Evolutionary conservation across 2,329 filamentous ascomycete genomes (phyloP), one percentile per base, ranked within the genome.

Genomic region (Aspergillus sp.): DNA sequence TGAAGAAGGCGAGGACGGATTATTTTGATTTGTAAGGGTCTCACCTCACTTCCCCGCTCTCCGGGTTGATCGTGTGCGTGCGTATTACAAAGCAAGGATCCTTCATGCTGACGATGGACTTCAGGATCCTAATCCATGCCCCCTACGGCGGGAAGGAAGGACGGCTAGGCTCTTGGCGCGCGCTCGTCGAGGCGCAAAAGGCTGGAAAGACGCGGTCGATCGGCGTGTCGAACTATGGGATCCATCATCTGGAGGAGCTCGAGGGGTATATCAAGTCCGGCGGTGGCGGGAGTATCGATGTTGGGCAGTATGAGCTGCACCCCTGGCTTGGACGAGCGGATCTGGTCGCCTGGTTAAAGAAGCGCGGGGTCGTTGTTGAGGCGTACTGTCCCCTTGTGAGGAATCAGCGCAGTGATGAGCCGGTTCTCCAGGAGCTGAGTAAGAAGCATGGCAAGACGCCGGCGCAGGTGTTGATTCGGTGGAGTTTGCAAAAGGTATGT

Each of bases 231-330:
- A 79, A 79, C 66, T 79, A 72, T 57, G 71, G 71, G 13, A 70
- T 79, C n/a, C 71, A 74, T 61, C 76, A 79, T 43, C 73, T 79
- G 2, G 70, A 79, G 19, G 77, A 79, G 60, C 63, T 79, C 45
- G 76, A 79, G 57, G 72, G 69, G 54, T 79, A 79, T 61, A 79
- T 76, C 60, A 41, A 54, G 25, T 71, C 74, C 63, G 68, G 67
- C 30, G 72, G 73, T 9, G 85, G 84, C 4, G 91, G 91, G 25
- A 81, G 91, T 46, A 84, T 97, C 71, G 90, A 89, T 63, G 90
- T 97, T 43, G 93, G 92, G 46, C 93, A 97, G 78, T 92, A 90
- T 77, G 93, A 97, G 78, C 80, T 97, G 11, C 93, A 97, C 77
- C 93, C 93, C 0, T 97, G 92, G 93, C 86, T 93, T 47, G 83